Conservation (phyloP, 108 stramenopile species). For the Stephanodiscus minutulus region DNA sequence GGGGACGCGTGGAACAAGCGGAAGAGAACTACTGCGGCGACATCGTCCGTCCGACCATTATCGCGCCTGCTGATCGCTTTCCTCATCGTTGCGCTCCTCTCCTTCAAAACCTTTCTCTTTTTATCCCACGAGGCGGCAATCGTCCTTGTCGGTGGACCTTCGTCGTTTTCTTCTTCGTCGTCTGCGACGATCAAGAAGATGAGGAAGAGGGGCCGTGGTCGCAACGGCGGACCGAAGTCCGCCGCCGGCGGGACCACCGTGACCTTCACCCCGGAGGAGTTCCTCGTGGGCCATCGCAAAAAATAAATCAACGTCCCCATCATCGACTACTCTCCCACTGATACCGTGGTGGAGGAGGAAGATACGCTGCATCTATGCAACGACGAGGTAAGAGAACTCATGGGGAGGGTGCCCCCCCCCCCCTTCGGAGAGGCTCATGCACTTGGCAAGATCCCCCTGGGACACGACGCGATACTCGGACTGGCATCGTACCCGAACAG, state of each 20-base stretch:
- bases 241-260: not conserved
- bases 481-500: conserved; percentile 47
- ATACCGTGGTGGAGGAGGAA: not conserved
- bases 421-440: conserved; percentile 36
- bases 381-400: not conserved
- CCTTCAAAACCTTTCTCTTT: no score
- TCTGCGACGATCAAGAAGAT: not conserved
- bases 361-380: conserved; percentile 8
- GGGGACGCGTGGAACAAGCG: no score
- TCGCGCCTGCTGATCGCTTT: no score
- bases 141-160: no score
- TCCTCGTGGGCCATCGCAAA: conserved; percentile 31
- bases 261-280: conserved; percentile 42
- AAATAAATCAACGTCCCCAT: conserved; percentile 44
- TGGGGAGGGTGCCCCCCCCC: conserved; percentile 19
- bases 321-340: no score
- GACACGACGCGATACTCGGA: conserved; percentile 40
- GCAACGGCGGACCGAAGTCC: no score
- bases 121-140: no score
- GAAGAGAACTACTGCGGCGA: no score
- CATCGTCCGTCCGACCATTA: no score
- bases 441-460: conserved; percentile 30
- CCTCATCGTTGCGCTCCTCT: no score
- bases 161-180: no score
- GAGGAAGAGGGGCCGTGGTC: not conserved